Evolutionary conservation across 1,284 basidiomycete genomes (phyloP), one percentile per base, ranked within the genome.

Genomic region (Mycena sp.): DNA sequence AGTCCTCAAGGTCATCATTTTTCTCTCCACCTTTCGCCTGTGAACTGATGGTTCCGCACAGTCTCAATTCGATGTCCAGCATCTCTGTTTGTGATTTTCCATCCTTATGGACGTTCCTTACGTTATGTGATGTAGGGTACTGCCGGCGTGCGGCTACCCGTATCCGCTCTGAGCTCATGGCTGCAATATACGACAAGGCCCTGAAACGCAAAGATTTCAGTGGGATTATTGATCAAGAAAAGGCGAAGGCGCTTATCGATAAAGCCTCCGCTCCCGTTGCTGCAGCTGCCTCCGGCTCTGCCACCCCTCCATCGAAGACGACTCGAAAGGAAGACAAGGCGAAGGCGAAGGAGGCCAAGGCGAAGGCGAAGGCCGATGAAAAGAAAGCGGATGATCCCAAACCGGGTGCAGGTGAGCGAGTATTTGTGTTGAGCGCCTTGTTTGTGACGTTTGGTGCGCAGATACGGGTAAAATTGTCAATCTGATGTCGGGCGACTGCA

Each of bases 121-220:
- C 19, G n/a, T 19, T 28, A 14, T 14, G 14, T 12, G 74, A 7
- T 38, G 32, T 41, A 58, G 56, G 91, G 89, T 87, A 86, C 66
- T 85, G 88, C 16, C 83, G 93, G 23, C 83, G 92, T 12, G 90
- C 88, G 0, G 76, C 82, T 9, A 88, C 90, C 7, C 81, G 92
- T 14, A 85, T 92, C 26, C 86, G 90, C 14, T 83, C 87, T 5
- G 88, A 91, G 76, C 82, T 96, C 16, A 94, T 92, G 83, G 85
- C 91, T 0, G 82, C 91, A 0, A 91, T 98, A 55, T 98, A 96
- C 71, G 92, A 95, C 74, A 98, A 98, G 76, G 90, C 95, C 0
- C 79, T 98, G 46, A 91, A 91, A 73, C 82, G 94, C 30, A 91
- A 89, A 72, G 95, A 98, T 74, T 90, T 90, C 59, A 92, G 92